Evolutionary conservation across 257 asterid genomes (phyloP).

Genomic region (Lycium ferocissimum): DNA sequence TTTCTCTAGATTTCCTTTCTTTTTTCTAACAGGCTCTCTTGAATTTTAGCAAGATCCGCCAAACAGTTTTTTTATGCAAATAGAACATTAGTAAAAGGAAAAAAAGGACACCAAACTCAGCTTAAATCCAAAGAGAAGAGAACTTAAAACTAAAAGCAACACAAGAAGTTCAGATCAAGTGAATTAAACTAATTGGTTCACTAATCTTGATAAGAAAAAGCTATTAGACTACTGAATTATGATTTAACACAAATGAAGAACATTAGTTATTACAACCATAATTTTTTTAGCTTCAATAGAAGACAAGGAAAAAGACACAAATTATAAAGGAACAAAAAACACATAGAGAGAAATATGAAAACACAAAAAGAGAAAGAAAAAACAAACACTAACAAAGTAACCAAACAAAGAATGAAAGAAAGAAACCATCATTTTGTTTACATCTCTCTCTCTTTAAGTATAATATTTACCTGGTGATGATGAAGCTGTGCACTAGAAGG

Average conservation of each 20-base stretch:
- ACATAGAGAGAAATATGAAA: too few relatives aligned
- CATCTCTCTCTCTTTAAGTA: neutral
- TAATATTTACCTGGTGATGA: constrained; percentile 60
- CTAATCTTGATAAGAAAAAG: neutral
- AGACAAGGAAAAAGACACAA: too few relatives aligned
- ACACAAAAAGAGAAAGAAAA: neutral
- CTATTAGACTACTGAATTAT: too few relatives aligned
- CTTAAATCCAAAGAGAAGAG: neutral
- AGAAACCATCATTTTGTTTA: neutral
- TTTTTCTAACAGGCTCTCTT: neutral
- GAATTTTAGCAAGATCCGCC: neutral
- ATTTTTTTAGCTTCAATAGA: too few relatives aligned
- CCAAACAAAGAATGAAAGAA: neutral
- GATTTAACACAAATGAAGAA: neutral
- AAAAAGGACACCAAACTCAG: too few relatives aligned
- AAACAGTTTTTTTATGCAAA: neutral
- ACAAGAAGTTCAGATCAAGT: too few relatives aligned
- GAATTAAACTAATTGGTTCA: neutral
- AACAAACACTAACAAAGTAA: neutral
- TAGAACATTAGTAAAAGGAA: too few relatives aligned
- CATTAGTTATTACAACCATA: too few relatives aligned
- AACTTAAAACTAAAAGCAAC: too few relatives aligned
- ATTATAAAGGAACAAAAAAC: too few relatives aligned
- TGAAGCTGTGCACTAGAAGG: constrained; percentile 41
- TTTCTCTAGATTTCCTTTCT: neutral